These are phyloP conservation scores for Penicillium concentricum DNA, from an alignment of 2,329 filamentous ascomycete genomes.

Conservation along the genomic window DNA sequence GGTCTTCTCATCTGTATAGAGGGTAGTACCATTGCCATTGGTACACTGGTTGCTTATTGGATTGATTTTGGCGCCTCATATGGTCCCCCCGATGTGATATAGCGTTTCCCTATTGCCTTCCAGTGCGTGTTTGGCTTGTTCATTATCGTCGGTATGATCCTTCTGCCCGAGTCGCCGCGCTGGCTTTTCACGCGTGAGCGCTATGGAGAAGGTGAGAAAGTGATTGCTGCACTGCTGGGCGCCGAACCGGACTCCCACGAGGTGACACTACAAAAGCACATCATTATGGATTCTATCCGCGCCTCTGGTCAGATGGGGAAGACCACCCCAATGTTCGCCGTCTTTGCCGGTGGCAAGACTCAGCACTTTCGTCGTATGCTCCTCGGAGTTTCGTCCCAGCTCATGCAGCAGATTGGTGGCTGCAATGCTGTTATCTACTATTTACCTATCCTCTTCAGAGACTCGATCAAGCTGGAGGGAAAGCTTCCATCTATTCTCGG, in stretches of 20 bases:
- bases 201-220: conserved; percentile 44
- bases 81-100: conserved; percentile 31
- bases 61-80: conserved; percentile 26
- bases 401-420: conserved; percentile 47
- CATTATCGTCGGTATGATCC: conserved; percentile 37
- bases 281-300: conserved; percentile 62
- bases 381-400: conserved; percentile 29
- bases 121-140: conserved; percentile 49
- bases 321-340: conserved; percentile 51
- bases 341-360: conserved; percentile 29
- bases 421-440: conserved; percentile 50
- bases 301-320: conserved; percentile 48
- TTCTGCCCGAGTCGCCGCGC: conserved; percentile 36
- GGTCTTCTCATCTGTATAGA: conserved; percentile 59
- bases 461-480: conserved; percentile 33
- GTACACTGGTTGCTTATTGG: conserved; percentile 28
- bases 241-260: conserved; percentile 51
- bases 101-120: conserved; percentile 52
- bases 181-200: conserved; percentile 31
- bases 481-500: conserved; percentile 47
- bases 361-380: conserved; percentile 32
- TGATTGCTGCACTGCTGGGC: conserved; percentile 48
- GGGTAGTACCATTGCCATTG: conserved; percentile 40
- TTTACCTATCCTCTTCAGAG: conserved; percentile 44
- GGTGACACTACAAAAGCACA: conserved; percentile 50